Base-by-base conservation (phyloP, 495 filamentous ascomycete species). In the Hyaloscypha hepaticicola region DNA sequence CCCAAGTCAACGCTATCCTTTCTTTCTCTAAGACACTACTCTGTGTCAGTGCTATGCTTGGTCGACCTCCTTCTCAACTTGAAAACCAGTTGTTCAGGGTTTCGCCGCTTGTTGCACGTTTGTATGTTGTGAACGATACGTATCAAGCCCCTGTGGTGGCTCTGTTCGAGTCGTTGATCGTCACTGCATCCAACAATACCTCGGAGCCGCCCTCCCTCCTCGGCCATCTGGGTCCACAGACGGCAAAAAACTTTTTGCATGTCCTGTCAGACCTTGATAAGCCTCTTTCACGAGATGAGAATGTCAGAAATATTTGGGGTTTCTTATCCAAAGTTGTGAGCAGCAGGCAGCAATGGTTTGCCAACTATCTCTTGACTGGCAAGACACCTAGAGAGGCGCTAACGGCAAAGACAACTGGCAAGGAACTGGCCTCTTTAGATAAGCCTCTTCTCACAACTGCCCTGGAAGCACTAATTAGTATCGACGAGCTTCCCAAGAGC, bases 261-360 rank as follows among this genome's bases (percentile, higher is more conserved):
- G 79, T 94, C 19, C 77, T 96, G 12, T 86, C 90, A 6, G 82
- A 86, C 60, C 78, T 97, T n/a, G 90, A 93, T 67, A 86, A 85
- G 69, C 93, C 93, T 12, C 78, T 94, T 31, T 76, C 81, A 57
- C 81, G 90, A 67, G 74, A 79, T 4, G 70, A 77, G 6, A 78
- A 92, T 48, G 82, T 88, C 25, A 80, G 85, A 55, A 78, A 80
- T 25, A 88, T 92, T 56, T 98, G 95, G 95, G 85, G 82, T 58
- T 85, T 99, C 61, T 85, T 97, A 33, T 89, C 94, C 28, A 87
- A 87, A n/a, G 85, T 97, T 53, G 83, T 98, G 53, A 90, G 91
- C 70, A 93, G 90, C 71, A 88, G 91, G 60, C 95, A 99, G 67
- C 92, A 96, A 71, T 98, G 96, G 88, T 88, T 99, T 78, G 87